phyloP scores from a whole-genome alignment of 2,329 filamentous ascomycete genomes.

The Phaeosphaeriaceae sp. region DNA sequence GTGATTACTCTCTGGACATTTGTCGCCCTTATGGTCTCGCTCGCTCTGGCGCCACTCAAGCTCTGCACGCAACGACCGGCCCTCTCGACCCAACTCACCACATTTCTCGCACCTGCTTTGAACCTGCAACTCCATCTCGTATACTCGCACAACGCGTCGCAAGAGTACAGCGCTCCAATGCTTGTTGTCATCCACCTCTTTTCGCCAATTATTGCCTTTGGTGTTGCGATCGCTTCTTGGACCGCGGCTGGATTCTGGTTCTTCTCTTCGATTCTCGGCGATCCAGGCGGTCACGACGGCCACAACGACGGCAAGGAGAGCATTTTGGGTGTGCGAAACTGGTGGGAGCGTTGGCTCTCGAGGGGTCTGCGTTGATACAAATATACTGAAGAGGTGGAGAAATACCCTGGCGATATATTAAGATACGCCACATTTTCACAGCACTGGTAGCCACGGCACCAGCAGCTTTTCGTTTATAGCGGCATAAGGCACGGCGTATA shows the following conservation, averaged over 20 bases:
- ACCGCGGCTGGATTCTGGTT: constrained; percentile 69
- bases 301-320: constrained; percentile 68
- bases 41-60: constrained; percentile 62
- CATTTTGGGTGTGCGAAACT: constrained; percentile 64
- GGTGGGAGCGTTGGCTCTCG: constrained; percentile 68
- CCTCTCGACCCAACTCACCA: constrained; percentile 59
- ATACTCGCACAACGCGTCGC: constrained; percentile 51
- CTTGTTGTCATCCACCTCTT: constrained; percentile 63
- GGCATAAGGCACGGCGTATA: constrained; percentile 31
- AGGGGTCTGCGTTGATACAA: constrained; percentile 42
- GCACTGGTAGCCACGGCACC: constrained; percentile 11
- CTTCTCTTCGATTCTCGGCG: constrained; percentile 67
- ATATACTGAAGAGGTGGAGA: not conserved
- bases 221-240: constrained; percentile 65
- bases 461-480: constrained; percentile 19
- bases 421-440: constrained; percentile 4
- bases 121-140: constrained; percentile 60
- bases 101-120: constrained; percentile 62
- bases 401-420: not conserved
- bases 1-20: constrained; percentile 63
- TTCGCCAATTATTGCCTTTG: constrained; percentile 65
- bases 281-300: constrained; percentile 66
- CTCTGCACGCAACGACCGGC: constrained; percentile 59
- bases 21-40: constrained; percentile 55
- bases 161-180: constrained; percentile 50